These are phyloP conservation scores for Monilinia laxa DNA, from an alignment of 2,329 filamentous ascomycete genomes.

Conservation along the genomic window DNA sequence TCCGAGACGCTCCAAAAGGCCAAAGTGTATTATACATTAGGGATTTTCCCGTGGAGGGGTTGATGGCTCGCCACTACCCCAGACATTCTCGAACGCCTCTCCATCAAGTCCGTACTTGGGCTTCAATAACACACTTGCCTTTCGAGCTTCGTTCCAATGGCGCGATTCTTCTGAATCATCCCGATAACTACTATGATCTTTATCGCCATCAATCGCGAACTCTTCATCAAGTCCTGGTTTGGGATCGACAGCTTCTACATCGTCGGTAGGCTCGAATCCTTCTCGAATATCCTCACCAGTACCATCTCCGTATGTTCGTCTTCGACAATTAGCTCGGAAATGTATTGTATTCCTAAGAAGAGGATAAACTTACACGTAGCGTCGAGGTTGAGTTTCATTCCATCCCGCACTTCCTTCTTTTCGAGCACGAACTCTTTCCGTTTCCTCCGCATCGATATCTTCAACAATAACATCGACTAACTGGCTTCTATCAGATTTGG, in stretches of 20 bases:
- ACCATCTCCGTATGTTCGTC: constrained; percentile 48
- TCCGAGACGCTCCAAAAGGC: constrained; percentile 6
- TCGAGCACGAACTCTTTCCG: constrained; percentile 59
- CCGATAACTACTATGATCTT: constrained; percentile 34
- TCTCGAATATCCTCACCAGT: constrained; percentile 52
- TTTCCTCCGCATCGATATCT: constrained; percentile 60
- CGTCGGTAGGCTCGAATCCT: constrained; percentile 53
- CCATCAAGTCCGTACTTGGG: constrained; percentile 41
- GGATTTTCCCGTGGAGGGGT: constrained; percentile 38
- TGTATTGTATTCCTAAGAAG: background rate
- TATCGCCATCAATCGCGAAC: constrained; percentile 37
- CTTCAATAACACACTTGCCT: constrained; percentile 34
- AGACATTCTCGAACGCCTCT: constrained; percentile 42
- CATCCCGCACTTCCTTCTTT: constrained; percentile 62
- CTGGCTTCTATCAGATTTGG: constrained; percentile 58
- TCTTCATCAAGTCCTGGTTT: constrained; percentile 41
- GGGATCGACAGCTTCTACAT: constrained; percentile 44
- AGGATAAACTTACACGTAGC: constrained; percentile 50
- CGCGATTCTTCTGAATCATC: constrained; percentile 45
- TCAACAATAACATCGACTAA: constrained; percentile 67
- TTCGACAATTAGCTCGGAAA: constrained; percentile 34
- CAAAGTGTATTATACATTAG: constrained; percentile 31
- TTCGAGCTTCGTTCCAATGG: constrained; percentile 44
- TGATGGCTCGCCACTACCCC: constrained; percentile 36
- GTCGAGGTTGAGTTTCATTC: constrained; percentile 55